These are phyloP conservation scores for Isabelozyma gotoi DNA, from an alignment of 805 yeast species.

Conservation along the genomic window DNA sequence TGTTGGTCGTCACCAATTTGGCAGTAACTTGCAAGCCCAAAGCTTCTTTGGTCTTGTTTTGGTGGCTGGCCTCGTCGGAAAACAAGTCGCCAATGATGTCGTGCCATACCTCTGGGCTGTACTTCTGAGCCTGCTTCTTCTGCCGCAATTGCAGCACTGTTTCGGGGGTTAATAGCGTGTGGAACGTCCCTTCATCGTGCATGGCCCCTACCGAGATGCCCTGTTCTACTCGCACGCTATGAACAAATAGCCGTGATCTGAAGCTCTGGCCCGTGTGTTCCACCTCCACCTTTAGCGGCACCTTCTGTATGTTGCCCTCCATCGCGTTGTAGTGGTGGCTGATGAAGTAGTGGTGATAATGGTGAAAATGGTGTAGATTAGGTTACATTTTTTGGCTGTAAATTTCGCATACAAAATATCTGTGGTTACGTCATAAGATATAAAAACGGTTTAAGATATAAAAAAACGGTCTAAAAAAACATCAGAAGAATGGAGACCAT, in stretches of 20 bases:
- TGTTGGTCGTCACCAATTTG: constrained; percentile 20
- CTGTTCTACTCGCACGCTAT: background rate
- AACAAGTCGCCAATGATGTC: constrained; percentile 16
- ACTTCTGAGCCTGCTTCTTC: constrained; percentile 3
- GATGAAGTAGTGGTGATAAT: no score
- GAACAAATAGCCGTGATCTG: background rate
- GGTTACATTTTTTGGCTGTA: no score
- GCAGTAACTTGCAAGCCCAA: constrained; percentile 13
- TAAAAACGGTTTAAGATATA: no score
- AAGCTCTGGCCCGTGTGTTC: background rate
- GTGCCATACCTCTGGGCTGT: constrained; percentile 17
- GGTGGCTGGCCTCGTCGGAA: background rate
- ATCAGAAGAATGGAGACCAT: constrained; percentile 78
- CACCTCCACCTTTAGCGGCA: background rate
- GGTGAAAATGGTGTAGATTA: no score
- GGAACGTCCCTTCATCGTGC: constrained; percentile 18
- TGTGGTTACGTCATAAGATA: no score
- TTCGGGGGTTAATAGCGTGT: constrained; percentile 11
- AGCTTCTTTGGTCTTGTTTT: constrained; percentile 6
- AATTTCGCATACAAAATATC: no score
- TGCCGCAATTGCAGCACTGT: constrained; percentile 2
- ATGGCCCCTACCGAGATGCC: background rate
- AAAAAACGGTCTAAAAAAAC: no score
- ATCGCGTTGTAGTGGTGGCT: no score
- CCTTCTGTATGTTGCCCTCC: background rate